phyloP scores from a whole-genome alignment of 2,329 filamentous ascomycete genomes.

The Lasiodiplodia sp. region DNA sequence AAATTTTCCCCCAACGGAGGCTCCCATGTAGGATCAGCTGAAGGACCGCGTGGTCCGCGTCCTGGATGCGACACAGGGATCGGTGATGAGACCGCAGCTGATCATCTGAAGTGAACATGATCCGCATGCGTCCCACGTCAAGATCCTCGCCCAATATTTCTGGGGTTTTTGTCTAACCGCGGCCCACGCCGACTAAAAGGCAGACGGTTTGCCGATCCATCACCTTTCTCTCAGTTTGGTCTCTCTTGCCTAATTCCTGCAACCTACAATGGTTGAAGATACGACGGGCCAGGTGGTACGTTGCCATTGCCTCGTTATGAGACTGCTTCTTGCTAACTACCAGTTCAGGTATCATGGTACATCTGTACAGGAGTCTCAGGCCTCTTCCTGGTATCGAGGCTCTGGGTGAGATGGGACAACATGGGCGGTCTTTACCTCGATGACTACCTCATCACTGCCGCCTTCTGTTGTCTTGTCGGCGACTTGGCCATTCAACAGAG shows the following conservation, averaged over 20 bases:
- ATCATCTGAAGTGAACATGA: conserved; percentile 25
- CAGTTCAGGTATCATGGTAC: conserved; percentile 42
- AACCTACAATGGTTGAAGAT: conserved; percentile 29
- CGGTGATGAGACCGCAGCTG: conserved; percentile 14
- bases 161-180: conserved; percentile 23
- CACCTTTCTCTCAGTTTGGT: conserved; percentile 13
- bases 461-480: conserved; percentile 42
- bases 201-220: conserved; percentile 22
- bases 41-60: conserved; percentile 7
- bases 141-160: conserved; percentile 18
- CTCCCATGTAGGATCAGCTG: conserved; percentile 1
- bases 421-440: conserved; percentile 41
- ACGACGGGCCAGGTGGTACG: conserved; percentile 39
- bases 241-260: conserved; percentile 8
- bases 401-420: conserved; percentile 40
- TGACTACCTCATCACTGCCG: conserved; percentile 42
- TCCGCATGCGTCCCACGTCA: conserved; percentile 19
- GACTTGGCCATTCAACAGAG: conserved; percentile 45
- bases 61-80: conserved; percentile 27
- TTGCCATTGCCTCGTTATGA: conserved; percentile 33
- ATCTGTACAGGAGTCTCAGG: conserved; percentile 42
- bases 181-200: conserved; percentile 27
- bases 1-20: neutral
- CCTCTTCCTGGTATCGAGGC: conserved; percentile 40
- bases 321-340: neutral